These are phyloP conservation scores for Harringtonia lauricola DNA, from an alignment of 2,329 filamentous ascomycete species.

Conservation along the genomic window DNA sequence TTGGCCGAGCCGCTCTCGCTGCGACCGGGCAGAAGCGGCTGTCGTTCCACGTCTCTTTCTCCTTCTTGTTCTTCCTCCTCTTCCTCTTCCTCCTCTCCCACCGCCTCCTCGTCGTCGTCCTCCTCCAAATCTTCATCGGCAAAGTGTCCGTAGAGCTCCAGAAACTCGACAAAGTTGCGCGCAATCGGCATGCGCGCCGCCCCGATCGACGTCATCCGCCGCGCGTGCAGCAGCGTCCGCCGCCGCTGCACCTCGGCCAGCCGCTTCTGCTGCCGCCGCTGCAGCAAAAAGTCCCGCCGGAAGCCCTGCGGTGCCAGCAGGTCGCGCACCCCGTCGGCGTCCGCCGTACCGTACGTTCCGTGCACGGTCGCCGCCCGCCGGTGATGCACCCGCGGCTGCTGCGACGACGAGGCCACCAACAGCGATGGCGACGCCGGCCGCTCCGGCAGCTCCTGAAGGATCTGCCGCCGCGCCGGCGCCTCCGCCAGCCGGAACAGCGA, in stretches of 20 bases:
- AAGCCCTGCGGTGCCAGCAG: conserved; percentile 36
- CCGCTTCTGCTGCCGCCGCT: conserved; percentile 19
- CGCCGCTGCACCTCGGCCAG: conserved; percentile 7
- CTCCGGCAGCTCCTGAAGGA: conserved; percentile 8
- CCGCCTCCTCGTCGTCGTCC: conserved; percentile 51
- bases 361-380: conserved; percentile 39
- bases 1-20: conserved; percentile 38
- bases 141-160: conserved; percentile 67
- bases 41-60: conserved; percentile 1
- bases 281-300: conserved; percentile 32
- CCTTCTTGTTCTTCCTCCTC: conserved; percentile 16
- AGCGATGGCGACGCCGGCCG: background rate
- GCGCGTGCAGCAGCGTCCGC: conserved; percentile 7
- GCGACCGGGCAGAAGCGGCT: background rate
- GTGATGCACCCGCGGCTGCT: background rate
- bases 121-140: conserved; percentile 59
- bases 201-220: conserved; percentile 5
- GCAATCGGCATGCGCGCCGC: conserved; percentile 40
- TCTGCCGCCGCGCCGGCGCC: conserved; percentile 38
- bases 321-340: conserved; percentile 9
- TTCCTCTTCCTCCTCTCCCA: conserved; percentile 36
- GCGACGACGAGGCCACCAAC: background rate
- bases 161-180: conserved; percentile 62
- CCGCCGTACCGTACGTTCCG: background rate
- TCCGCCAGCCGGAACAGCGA: conserved; percentile 62